phyloP scores from a whole-genome alignment of 768 basidiomycete species.

The Asterophora parasitica region DNA sequence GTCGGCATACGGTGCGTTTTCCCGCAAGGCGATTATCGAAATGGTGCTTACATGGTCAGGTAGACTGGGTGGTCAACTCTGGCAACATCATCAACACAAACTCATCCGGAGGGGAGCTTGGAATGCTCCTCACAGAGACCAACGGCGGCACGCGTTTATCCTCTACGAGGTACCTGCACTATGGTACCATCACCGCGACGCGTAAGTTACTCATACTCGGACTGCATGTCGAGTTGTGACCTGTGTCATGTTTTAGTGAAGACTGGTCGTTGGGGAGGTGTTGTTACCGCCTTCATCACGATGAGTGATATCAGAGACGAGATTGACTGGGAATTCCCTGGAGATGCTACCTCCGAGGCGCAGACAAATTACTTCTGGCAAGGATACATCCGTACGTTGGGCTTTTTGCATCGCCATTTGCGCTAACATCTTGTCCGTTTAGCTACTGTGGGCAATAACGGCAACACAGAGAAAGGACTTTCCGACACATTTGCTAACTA shows the following conservation, averaged over 20 bases:
- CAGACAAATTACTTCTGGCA: constrained; percentile 86
- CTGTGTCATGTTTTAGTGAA: constrained; percentile 45
- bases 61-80: constrained; percentile 70
- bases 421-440: not conserved
- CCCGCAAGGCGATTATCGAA: constrained; percentile 2
- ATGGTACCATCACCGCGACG: constrained; percentile 67
- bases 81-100: constrained; percentile 65
- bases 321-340: constrained; percentile 86
- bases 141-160: constrained; percentile 78
- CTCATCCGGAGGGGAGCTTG: constrained; percentile 58
- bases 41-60: not conserved
- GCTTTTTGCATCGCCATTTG: not conserved
- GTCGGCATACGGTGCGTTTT: constrained; percentile 50
- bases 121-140: constrained; percentile 57
- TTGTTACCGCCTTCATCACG: constrained; percentile 81
- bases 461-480: constrained; percentile 42
- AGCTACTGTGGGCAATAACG: constrained; percentile 44
- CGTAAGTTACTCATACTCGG: constrained; percentile 28
- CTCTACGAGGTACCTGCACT: constrained; percentile 78
- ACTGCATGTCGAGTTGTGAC: not conserved
- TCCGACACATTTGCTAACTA: constrained; percentile 65
- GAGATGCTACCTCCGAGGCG: constrained; percentile 51
- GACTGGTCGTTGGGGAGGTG: constrained; percentile 73
- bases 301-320: constrained; percentile 85
- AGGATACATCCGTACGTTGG: constrained; percentile 54